Evolutionary conservation across 352 stramenopile genomes (phyloP).

Genomic region (Elongisporangium undulatum): DNA sequence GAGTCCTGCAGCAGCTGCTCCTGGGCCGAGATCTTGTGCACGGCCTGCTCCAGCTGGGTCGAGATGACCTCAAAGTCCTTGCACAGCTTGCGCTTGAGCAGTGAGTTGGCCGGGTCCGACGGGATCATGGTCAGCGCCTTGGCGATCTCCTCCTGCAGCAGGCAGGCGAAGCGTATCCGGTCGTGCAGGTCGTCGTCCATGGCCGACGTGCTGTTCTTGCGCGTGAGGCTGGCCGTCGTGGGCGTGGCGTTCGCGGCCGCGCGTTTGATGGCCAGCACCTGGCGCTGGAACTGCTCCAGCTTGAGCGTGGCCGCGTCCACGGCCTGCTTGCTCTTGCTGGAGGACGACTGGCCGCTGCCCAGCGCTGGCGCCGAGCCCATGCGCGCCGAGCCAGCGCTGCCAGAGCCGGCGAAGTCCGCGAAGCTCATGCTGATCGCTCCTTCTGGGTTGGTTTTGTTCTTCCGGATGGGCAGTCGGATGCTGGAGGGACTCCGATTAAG

Average conservation of each 20-base stretch:
- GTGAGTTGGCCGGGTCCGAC: slow-evolving; percentile 48
- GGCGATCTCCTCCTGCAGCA: slow-evolving; percentile 79
- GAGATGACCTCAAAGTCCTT: slow-evolving; percentile 83
- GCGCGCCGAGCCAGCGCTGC: slow-evolving; percentile 7
- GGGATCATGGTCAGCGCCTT: slow-evolving; percentile 55
- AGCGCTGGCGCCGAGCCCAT: slow-evolving; percentile 11
- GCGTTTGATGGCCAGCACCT: slow-evolving; percentile 77
- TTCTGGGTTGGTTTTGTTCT: slow-evolving; percentile 3
- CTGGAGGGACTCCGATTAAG: not conserved
- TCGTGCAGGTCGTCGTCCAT: slow-evolving; percentile 80
- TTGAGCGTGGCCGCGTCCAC: slow-evolving; percentile 72
- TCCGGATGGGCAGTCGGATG: not conserved
- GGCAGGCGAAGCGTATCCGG: slow-evolving; percentile 78
- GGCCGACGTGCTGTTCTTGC: slow-evolving; percentile 8
- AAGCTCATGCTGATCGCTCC: slow-evolving; percentile 45
- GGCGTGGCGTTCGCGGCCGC: slow-evolving; percentile 15
- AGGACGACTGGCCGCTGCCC: slow-evolving; percentile 6
- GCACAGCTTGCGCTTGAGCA: slow-evolving; percentile 77
- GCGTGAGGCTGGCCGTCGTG: not conserved
- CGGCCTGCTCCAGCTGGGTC: slow-evolving; percentile 57
- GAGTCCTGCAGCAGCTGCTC: slow-evolving; percentile 58
- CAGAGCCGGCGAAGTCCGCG: slow-evolving; percentile 46
- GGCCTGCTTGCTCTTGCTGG: slow-evolving; percentile 37
- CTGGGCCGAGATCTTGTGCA: slow-evolving; percentile 56
- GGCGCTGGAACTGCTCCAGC: slow-evolving; percentile 80